Conservation (phyloP, 306 rosid species). For the Psophocarpus tetragonolobus region DNA sequence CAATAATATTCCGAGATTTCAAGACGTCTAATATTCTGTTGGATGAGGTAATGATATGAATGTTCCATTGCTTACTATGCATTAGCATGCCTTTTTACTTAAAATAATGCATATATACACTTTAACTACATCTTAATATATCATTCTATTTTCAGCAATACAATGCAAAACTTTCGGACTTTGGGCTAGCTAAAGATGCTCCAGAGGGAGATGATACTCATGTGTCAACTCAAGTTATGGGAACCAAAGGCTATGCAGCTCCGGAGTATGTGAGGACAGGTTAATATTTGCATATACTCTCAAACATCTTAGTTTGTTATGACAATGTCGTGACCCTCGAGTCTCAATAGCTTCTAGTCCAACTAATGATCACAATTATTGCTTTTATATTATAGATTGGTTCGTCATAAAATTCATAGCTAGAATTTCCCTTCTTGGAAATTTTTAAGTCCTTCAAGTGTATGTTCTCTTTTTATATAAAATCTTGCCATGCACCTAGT, state of each 20-base stretch:
- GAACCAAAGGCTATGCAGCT: conserved; percentile 69
- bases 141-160: conserved; percentile 49
- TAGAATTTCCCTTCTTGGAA: neutral
- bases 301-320: neutral
- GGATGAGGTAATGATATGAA: conserved; percentile 47
- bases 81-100: too few species aligned
- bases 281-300: conserved; percentile 37
- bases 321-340: neutral
- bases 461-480: neutral
- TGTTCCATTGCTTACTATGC: neutral
- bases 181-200: conserved; percentile 68
- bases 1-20: conserved; percentile 63
- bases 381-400: neutral
- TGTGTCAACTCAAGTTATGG: conserved; percentile 62
- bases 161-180: conserved; percentile 72
- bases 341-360: neutral
- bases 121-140: neutral
- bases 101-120: neutral
- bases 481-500: neutral
- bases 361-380: neutral
- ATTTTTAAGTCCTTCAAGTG: neutral
- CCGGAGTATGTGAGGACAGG: conserved; percentile 75
- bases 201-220: conserved; percentile 62
- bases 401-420: neutral
- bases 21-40: conserved; percentile 64